Conservation (phyloP, 768 basidiomycete species). For the Russula earlei region DNA sequence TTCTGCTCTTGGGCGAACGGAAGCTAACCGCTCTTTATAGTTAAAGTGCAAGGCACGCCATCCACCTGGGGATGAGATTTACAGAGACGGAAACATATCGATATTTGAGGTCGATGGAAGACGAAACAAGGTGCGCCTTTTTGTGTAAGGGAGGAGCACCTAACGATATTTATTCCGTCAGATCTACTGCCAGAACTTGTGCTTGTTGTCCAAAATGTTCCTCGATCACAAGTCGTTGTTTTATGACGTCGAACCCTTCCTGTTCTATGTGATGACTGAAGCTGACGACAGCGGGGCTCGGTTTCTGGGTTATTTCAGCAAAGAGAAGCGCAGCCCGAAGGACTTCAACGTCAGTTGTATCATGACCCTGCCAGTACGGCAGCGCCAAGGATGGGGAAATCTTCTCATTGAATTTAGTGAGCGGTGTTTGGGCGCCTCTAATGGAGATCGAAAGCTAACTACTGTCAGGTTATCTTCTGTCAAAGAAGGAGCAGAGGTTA, state of each 20-base stretch:
- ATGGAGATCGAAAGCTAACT: slow-evolving; percentile 1
- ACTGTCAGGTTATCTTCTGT: slow-evolving; percentile 78
- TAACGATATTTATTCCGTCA: slow-evolving; percentile 24
- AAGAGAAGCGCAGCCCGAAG: slow-evolving; percentile 94
- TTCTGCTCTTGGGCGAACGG: neutral
- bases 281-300: slow-evolving; percentile 81
- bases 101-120: slow-evolving; percentile 98
- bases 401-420: slow-evolving; percentile 95
- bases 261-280: slow-evolving; percentile 97
- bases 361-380: slow-evolving; percentile 94
- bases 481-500: slow-evolving; percentile 83
- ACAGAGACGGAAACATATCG: slow-evolving; percentile 78
- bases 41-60: slow-evolving; percentile 91
- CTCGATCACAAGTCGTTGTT: slow-evolving; percentile 97
- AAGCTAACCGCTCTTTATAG: slow-evolving; percentile 33
- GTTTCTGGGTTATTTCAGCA: slow-evolving; percentile 98
- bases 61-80: slow-evolving; percentile 98
- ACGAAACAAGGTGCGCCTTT: slow-evolving; percentile 72
- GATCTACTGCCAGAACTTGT: slow-evolving; percentile 99
- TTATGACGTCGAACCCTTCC: slow-evolving; percentile 98
- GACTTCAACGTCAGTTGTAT: slow-evolving; percentile 99
- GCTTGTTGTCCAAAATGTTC: slow-evolving; percentile 97
- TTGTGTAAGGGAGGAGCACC: neutral
- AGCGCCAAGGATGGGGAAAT: slow-evolving; percentile 95
- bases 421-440: slow-evolving; percentile 26